These are phyloP conservation scores for Pseudotulostoma volvatum DNA, from an alignment of 495 filamentous ascomycete genomes.

Conservation along the genomic window DNA sequence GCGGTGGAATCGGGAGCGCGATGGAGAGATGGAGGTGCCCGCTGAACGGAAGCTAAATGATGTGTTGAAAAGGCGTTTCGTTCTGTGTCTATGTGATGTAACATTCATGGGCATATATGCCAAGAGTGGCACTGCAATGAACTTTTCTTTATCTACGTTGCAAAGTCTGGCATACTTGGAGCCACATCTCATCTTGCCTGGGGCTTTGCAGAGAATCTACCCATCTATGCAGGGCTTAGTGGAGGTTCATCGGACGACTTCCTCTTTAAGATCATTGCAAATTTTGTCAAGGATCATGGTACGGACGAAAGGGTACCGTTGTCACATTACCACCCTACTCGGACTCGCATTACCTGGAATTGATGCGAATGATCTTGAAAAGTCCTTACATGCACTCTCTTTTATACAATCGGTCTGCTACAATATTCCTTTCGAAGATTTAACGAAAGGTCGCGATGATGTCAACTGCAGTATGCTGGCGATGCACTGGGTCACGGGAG, in stretches of 20 bases:
- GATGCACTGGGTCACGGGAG: constrained; percentile 81
- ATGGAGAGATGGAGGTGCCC: constrained; percentile 75
- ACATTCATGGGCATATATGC: constrained; percentile 97
- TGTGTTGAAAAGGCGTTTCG: constrained; percentile 73
- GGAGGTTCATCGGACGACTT: constrained; percentile 92
- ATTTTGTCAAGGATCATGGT: constrained; percentile 79
- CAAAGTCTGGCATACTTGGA: constrained; percentile 83
- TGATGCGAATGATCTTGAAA: constrained; percentile 94
- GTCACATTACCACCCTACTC: constrained; percentile 82
- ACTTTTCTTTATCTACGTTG: constrained; percentile 74
- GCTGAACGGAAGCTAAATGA: constrained; percentile 61
- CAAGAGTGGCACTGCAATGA: constrained; percentile 82
- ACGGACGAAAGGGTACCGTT: constrained; percentile 79
- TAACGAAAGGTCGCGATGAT: constrained; percentile 52
- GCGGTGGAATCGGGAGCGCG: constrained; percentile 90
- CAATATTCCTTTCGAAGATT: constrained; percentile 76
- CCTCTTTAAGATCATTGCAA: constrained; percentile 78
- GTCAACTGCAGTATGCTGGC: constrained; percentile 63
- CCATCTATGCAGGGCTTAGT: constrained; percentile 91
- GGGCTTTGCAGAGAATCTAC: constrained; percentile 89
- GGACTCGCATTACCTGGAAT: constrained; percentile 89
- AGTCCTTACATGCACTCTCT: constrained; percentile 82
- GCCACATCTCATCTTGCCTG: constrained; percentile 81
- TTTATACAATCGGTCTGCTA: constrained; percentile 93
- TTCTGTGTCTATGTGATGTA: constrained; percentile 78